A percentile compares a stretch with the other conserved stretches of the same genome.
phyloP scores from a whole-genome alignment of 106 monocot genomes.

The Platanthera zijinensis region DNA sequence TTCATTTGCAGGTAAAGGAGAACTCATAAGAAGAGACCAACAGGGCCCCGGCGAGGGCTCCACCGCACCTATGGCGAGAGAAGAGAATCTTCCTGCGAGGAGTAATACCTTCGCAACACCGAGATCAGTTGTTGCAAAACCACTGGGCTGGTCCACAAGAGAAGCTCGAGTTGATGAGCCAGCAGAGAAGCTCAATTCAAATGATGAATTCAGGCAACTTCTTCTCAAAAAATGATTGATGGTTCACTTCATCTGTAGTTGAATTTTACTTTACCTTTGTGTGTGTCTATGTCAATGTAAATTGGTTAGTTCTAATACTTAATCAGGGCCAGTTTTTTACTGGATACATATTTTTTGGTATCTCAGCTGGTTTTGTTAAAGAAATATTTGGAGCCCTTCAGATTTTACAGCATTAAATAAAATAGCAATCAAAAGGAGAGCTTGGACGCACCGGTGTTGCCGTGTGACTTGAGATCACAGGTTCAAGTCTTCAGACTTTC shows the following conservation, averaged over 20 bases:
- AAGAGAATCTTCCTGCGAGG: slow-evolving; percentile 24
- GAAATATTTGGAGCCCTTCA: too few relatives aligned
- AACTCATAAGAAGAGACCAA: slow-evolving; percentile 5
- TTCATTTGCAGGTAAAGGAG: slow-evolving; percentile 32
- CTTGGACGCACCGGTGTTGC: too few relatives aligned
- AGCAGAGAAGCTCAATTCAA: slow-evolving; percentile 66
- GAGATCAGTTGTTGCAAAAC: slow-evolving; percentile 43
- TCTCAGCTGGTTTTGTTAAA: too few relatives aligned
- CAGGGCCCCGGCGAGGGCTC: neutral
- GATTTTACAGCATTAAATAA: too few relatives aligned
- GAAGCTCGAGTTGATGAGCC: slow-evolving; percentile 24
- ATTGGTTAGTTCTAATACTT: too few relatives aligned
- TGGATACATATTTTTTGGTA: too few relatives aligned
- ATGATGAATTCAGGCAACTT: slow-evolving; percentile 77
- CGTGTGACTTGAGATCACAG: too few relatives aligned
- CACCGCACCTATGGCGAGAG: neutral
- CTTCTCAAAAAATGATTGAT: slow-evolving; percentile 51
- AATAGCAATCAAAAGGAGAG: too few relatives aligned
- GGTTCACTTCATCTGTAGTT: neutral
- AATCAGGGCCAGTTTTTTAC: too few relatives aligned
- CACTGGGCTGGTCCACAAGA: slow-evolving; percentile 53
- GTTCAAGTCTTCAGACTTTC: too few relatives aligned
- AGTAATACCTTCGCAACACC: slow-evolving; percentile 75
- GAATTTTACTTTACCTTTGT: too few relatives aligned
- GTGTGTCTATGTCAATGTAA: too few relatives aligned